Evolutionary conservation across 768 basidiomycete genomes (phyloP), one percentile per base, ranked within the genome.

Genomic region (Hydnomerulius pinastri): DNA sequence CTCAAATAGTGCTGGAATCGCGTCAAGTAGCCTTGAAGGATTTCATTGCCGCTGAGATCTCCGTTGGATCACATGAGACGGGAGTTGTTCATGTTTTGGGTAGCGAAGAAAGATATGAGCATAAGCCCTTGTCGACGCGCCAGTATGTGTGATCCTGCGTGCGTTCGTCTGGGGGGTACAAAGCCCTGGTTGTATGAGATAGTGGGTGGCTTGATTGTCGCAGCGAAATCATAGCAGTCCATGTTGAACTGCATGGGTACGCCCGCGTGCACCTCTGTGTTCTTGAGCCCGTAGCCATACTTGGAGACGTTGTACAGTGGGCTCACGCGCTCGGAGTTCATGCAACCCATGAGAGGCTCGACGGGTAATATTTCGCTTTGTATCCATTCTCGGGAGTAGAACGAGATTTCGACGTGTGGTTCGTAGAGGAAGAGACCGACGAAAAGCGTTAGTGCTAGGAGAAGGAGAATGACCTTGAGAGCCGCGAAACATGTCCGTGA

Each of bases 201-300:
- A 27, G 50, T 7, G 10, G 65, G 50, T 7, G 64, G 21, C 44
- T 79, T 82, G 20, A 98, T 80, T 13, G 92, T 93, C 12, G 86
- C 86, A 3, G 94, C 89, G 68, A 94, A 95, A 64, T 92, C 85
- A 64, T 95, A 98, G 70, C 96, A 98, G 65, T 93, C 90, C 75
- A 91, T 75, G 30, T 90, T 90, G 54, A 90, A 75, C 45, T 80
- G 78, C 75, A 98, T 76, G 3, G 83, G 74, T 56, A 92, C 74
- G 15, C 94, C 94, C 0, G 92, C 83, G 48, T 95, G 87, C 9
- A 97, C 77, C 54, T 88, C 85, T 28, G 81, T 84, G 53, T 66
- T 66, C 62, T 83, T 83, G 20, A 80, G 79, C 5, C 84, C 83
- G 61, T 86, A 82, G n/a, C 87, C 59, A 23, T 77, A 72, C 39